Base-by-base conservation (phyloP, 1,139 yeast species). In the Meyerozyma sp. region DNA sequence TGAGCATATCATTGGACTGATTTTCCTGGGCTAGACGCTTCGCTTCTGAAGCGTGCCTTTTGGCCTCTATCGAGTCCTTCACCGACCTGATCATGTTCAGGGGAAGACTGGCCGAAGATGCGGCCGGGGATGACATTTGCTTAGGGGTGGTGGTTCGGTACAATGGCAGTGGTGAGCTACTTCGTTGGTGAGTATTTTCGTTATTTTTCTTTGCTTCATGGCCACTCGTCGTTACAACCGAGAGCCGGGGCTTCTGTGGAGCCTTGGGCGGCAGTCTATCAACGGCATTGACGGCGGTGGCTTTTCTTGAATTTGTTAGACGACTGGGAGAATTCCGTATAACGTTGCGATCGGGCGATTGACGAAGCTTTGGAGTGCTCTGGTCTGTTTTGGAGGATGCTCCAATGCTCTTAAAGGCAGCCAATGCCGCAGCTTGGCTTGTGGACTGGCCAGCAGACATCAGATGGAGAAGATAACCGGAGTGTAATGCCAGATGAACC, bases 381-480 rank as follows among this genome's bases (percentile, higher is more conserved):
- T 13, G 20, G 20, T 30, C 34, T 13, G 20, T 13, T 14, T 30
- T 30, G 8, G 34, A 14, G 16, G 7, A 4, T 4, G 34, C 3
- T 4, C 14, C 9, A 11, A 14, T 30, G 37, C 53, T 55, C 41
- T 50, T 52, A 43, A 56, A 56, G 14, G 59, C 59, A 10, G 58
- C 58, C 46, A 56, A 40, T 21, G 59, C 59, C 18, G 59, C 59
- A 9, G 59, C 59, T 8, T 54, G 59, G 39, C 54, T 50, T 40
- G 57, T 54, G 11, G 42, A 40, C 26, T 34, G 37, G 16, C 37
- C 26, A 32, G 36, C 20, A 34, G 37, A 34, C 37, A 34, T 34
- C 5, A 27, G 13, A 10, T 27, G 29, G 29, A 27, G 3, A 27
- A 27, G 29, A 27, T 27, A 27, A 27, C 23, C 6, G 23, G 6